Evolutionary conservation across 805 yeast genomes (phyloP).

Genomic region (Kodamaea leandrae): DNA sequence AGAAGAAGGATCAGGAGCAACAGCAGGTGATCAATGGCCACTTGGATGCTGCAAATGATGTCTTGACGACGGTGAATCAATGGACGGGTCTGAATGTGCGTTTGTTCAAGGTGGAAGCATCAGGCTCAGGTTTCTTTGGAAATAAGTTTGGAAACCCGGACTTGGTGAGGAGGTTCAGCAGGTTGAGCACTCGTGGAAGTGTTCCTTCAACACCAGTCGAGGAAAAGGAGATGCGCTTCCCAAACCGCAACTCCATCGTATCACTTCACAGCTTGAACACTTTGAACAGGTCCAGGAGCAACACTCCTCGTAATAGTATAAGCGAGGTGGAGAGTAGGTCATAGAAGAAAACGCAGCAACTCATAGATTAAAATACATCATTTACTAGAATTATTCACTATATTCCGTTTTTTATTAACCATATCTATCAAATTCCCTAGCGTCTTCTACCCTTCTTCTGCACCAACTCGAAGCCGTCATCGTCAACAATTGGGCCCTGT

Average conservation of each 20-base stretch:
- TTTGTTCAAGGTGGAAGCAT: slow-evolving; percentile 44
- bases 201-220: slow-evolving; percentile 28
- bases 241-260: slow-evolving; percentile 29
- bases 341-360: too few relatives aligned
- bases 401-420: too few relatives aligned
- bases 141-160: slow-evolving; percentile 20
- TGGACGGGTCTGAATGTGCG: slow-evolving; percentile 53
- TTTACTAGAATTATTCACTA: too few relatives aligned
- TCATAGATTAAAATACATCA: too few relatives aligned
- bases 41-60: neutral
- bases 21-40: slow-evolving; percentile 6
- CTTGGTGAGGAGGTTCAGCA: slow-evolving; percentile 47
- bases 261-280: slow-evolving; percentile 42
- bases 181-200: slow-evolving; percentile 19
- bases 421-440: slow-evolving; percentile 5
- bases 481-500: slow-evolving; percentile 73
- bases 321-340: too few relatives aligned
- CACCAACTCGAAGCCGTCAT: slow-evolving; percentile 91
- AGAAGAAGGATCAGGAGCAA: slow-evolving; percentile 5
- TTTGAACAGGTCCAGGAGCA: slow-evolving; percentile 29
- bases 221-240: slow-evolving; percentile 26
- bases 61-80: slow-evolving; percentile 37
- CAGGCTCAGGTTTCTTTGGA: neutral
- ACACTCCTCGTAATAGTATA: neutral
- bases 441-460: slow-evolving; percentile 62